Conservation (phyloP, 2,329 filamentous ascomycete genomes). For the Sporothrix mexicana region DNA sequence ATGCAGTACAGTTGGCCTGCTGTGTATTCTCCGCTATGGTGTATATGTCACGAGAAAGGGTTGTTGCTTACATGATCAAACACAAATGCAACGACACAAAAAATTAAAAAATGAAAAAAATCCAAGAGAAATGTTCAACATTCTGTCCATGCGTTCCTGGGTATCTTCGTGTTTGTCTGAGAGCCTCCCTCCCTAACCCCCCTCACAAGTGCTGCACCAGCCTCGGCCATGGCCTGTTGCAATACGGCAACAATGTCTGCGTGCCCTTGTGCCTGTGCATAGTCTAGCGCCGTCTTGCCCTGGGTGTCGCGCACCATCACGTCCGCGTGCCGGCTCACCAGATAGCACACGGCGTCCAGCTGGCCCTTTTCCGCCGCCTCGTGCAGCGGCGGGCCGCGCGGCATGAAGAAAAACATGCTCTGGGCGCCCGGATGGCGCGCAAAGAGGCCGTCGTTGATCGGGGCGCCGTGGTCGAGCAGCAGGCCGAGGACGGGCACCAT, state of each 20-base stretch:
- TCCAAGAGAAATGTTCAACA: no score
- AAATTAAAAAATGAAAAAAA: no score
- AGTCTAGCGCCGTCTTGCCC: conserved; percentile 13
- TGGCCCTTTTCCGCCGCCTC: conserved; percentile 7
- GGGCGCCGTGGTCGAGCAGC: conserved; percentile 25
- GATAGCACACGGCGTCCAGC: conserved; percentile 17
- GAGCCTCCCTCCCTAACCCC: no score
- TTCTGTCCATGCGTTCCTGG: no score
- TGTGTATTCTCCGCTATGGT: no score
- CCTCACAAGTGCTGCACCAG: conserved; percentile 22
- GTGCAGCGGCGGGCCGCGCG: conserved; percentile 19
- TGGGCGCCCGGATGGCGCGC: neutral
- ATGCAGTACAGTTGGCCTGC: no score
- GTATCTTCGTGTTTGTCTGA: no score
- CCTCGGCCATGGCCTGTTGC: conserved; percentile 21
- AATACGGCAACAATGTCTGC: neutral
- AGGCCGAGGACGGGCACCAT: conserved; percentile 14
- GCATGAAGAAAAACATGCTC: conserved; percentile 16
- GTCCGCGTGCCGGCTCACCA: conserved; percentile 20
- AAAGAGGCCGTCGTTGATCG: conserved; percentile 22
- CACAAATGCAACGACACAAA: no score
- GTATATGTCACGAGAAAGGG: no score
- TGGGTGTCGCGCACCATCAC: conserved; percentile 15
- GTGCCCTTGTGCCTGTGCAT: conserved; percentile 3
- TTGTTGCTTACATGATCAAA: no score